Base-by-base conservation (phyloP, 345 rosid species). In the Reutealis trisperma region DNA sequence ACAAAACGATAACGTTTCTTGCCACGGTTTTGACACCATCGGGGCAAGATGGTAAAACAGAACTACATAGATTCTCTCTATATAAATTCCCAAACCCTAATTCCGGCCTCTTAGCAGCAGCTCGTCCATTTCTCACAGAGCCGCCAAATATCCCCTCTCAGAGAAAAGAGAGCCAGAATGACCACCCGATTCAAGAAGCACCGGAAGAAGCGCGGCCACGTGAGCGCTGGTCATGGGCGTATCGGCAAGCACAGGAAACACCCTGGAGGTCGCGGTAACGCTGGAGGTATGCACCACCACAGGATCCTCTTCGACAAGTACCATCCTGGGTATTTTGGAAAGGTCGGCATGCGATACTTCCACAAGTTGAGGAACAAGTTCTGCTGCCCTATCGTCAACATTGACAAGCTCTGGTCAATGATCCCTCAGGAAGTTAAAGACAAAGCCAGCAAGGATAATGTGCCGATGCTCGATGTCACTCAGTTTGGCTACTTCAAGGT, bases 221-320 rank as follows among this genome's bases (percentile, higher is more conserved):
- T 92, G 32, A 91, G 95, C 68, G 97, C 97, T 22, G 96, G 96
- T 0, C 96, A 92, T 13, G 96, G 97, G 0, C 96, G 96, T 77
- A 84, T 92, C 61, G 96, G 97, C 1, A 92, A 92, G 82, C 97
- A 92, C 82, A 79, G 96, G 14, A 92, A 92, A 86, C 96, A 92
- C 64, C 97, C 96, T 0, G 97, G 97, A 71, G 97, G 97, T 67
- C 90, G 97, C 2, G 96, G 97, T 71, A 92, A 92, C 84, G 96
- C 96, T 8, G 96, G 97, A 73, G 96, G 97, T 57, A 85, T 91
- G 97, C 96, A 92, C 84, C 97, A 91, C 87, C 97, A 92, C 88
- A 67, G 96, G 78, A 92, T 92, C 87, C 92, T 92, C 73, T 91
- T 92, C 85, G 96, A 91, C 90, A 92, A 92, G 88, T 92, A 90